Conservation (phyloP, 306 rosid genomes). For the Carpinus fangiana region DNA sequence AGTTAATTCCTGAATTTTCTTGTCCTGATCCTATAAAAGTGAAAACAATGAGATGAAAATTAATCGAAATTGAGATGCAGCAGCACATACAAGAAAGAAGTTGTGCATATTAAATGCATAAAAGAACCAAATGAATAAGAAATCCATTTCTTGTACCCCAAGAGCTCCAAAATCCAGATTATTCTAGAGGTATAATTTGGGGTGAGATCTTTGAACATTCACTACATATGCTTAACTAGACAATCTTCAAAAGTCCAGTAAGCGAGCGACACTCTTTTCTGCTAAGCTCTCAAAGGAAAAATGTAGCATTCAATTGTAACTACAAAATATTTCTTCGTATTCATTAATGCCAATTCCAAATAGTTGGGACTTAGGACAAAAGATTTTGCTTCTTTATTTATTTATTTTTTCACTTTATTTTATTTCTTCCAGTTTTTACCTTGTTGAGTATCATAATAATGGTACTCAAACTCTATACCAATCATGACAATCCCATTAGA, state of each 20-base stretch:
- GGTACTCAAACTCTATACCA: background rate
- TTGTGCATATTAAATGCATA: background rate
- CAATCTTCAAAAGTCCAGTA: background rate
- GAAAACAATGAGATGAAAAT: background rate
- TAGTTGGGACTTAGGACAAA: background rate
- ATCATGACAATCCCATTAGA: background rate
- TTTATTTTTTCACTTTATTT: background rate
- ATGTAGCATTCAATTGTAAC: background rate
- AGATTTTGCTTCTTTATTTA: background rate
- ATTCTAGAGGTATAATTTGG: background rate
- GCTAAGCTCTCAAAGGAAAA: background rate
- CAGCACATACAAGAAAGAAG: background rate
- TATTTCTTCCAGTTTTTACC: background rate
- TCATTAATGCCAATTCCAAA: background rate
- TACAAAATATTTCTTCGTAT: background rate
- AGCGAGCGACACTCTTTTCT: too few species aligned
- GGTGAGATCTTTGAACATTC: background rate
- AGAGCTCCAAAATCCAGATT: background rate
- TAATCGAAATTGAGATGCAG: background rate
- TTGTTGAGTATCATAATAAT: background rate
- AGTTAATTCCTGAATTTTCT: conserved; percentile 33
- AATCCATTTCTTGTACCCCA: background rate
- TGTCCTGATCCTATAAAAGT: conserved; percentile 38
- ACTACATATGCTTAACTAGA: background rate
- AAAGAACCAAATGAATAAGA: background rate